phyloP scores from a whole-genome alignment of 78 protist genomes.

The Tieghemostelium lacteum region DNA sequence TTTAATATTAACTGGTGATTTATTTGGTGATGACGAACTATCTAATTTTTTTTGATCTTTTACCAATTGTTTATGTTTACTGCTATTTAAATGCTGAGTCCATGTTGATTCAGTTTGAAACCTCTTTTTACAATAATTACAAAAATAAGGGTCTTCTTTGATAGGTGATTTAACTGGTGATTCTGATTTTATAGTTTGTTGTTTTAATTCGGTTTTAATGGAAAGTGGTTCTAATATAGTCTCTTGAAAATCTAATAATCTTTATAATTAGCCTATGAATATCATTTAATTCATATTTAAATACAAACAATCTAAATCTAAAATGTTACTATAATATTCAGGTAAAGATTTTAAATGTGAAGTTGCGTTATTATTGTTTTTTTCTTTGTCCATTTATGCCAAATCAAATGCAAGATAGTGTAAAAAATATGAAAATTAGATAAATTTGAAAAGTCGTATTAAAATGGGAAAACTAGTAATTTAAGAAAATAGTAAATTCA shows the following conservation, averaged over 20 bases:
- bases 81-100: conserved; percentile 40
- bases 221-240: conserved; percentile 57
- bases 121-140: conserved; percentile 51
- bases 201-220: not conserved
- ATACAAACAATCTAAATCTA: too few relatives aligned
- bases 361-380: too few relatives aligned
- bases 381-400: too few relatives aligned
- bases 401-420: too few relatives aligned
- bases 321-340: too few relatives aligned
- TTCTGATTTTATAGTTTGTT: not conserved
- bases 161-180: conserved; percentile 28
- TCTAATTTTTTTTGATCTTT: conserved; percentile 41
- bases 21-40: not conserved
- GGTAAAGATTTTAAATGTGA: too few relatives aligned
- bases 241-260: conserved; percentile 38
- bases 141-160: not conserved
- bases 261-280: too few relatives aligned
- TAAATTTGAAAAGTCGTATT: too few relatives aligned
- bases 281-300: too few relatives aligned
- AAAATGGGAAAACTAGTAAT: too few relatives aligned
- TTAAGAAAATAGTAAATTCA: too few relatives aligned
- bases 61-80: conserved; percentile 37
- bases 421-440: too few relatives aligned
- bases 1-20: not conserved
- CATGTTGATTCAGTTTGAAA: conserved; percentile 74